Base-by-base conservation (phyloP, 2,329 filamentous ascomycete genomes). In the Mycosphaerelloides madeirae region DNA sequence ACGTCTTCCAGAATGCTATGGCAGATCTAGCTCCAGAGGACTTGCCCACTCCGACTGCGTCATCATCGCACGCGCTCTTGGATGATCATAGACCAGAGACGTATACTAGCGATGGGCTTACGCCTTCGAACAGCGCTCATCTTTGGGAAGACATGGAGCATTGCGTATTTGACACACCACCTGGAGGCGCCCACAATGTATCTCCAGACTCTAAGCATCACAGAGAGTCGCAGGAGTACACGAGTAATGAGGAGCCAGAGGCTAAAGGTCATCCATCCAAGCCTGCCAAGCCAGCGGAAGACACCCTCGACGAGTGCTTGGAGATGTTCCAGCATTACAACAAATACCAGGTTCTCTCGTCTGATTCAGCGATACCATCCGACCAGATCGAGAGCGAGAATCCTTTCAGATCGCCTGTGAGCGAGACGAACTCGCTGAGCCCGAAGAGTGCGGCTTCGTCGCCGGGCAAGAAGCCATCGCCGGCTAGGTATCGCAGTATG, bases 1-100 rank as follows among this genome's bases (percentile, higher is more conserved):
- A 51, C 45, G 47, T 41, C 13, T 50, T 53, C 28, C 50, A 55
- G 31, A 40, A 38, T 14, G 47, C 50, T 4, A 44, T 55, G 33
- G 44, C 42, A 12, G 50, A 45, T 14, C 35, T 48, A 3, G 45
- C 33, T 35, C 33, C 33, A 3, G 19, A 19, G 6, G 33, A 35
- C 8, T 35, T 18, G 33, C 33, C 11, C 6, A 14, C 15, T 16
- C 33, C 15, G 33, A 12, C 14, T 5, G 6, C 8, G 15, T 35
- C n/a, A 18, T 12, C 16, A 3, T 12, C 16, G 11, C 33, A 19
- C 8, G 14, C 11, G n/a, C 33, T 19, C 31, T 32, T 32, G 12
- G 3, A 19, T 19, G 14, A 12, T 18, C 31, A 8, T 12, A 19
- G 12, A 35, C 33, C 8, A 6, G 33, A 14, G 6, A 9, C 8